phyloP scores from a whole-genome alignment of 805 yeast genomes.

The Kodamaea kakaduensis region DNA sequence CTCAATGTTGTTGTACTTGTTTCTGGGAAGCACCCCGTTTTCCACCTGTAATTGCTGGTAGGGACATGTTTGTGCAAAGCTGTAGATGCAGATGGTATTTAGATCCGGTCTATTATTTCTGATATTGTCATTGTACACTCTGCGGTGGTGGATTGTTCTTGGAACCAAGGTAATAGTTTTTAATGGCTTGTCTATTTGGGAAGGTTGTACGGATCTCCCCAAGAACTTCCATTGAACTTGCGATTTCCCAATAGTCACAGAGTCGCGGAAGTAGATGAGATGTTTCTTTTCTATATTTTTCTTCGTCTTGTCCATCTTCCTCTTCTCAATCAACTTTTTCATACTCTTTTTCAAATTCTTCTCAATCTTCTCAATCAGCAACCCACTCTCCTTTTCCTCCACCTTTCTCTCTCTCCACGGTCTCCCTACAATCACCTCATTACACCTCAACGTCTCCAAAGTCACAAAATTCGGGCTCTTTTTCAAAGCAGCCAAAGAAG shows the following conservation, averaged over 20 bases:
- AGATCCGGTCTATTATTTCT: conserved; percentile 16
- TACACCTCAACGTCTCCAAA: conserved; percentile 20
- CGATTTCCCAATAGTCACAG: conserved; percentile 26
- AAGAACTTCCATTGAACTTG: conserved; percentile 32
- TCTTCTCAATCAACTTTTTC: conserved; percentile 7
- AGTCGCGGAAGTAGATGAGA: conserved; percentile 20
- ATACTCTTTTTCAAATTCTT: too few relatives aligned
- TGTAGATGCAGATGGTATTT: conserved; percentile 20
- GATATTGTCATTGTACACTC: conserved; percentile 18
- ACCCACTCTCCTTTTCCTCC: too few relatives aligned
- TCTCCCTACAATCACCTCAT: conserved; percentile 27
- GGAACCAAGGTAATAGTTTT: conserved; percentile 20
- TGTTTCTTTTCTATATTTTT: conserved; percentile 14
- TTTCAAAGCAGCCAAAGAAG: conserved; percentile 22
- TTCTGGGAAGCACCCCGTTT: conserved; percentile 19
- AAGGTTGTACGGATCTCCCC: conserved; percentile 26
- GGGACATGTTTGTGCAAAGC: conserved; percentile 28
- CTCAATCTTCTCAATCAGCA: too few relatives aligned
- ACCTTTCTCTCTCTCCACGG: too few relatives aligned
- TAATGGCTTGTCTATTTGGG: conserved; percentile 15
- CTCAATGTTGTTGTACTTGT: conserved; percentile 31
- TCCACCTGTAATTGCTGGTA: conserved; percentile 16
- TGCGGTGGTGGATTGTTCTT: conserved; percentile 19
- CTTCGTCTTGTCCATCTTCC: conserved; percentile 15
- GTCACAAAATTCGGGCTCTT: conserved; percentile 26